phyloP scores from a whole-genome alignment of 1,284 basidiomycete genomes.

The Pseudozyma sp. region DNA sequence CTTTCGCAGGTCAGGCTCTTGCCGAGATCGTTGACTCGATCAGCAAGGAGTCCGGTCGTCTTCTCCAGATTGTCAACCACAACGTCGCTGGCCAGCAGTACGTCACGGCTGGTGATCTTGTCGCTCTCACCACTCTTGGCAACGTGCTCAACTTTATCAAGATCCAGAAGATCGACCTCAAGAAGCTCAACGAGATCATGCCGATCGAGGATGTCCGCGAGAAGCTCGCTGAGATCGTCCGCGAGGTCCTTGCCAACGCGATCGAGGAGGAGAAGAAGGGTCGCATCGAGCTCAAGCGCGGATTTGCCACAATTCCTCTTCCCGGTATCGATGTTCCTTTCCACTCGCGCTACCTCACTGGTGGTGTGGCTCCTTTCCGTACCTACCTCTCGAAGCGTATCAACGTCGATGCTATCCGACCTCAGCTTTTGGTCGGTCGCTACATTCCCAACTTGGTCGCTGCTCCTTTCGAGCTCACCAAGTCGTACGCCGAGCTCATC shows the following conservation, averaged over 20 bases:
- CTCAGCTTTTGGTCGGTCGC: constrained; percentile 77
- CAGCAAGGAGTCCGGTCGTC: constrained; percentile 75
- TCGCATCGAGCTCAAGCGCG: constrained; percentile 93
- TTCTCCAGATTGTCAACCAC: constrained; percentile 87
- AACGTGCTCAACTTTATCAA: constrained; percentile 97
- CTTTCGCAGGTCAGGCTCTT: constrained; percentile 85
- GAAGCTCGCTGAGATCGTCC: constrained; percentile 90
- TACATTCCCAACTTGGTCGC: constrained; percentile 98
- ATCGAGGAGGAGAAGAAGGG: constrained; percentile 82
- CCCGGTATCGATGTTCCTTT: constrained; percentile 99
- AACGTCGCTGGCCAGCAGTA: constrained; percentile 84
- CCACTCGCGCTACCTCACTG: constrained; percentile 95
- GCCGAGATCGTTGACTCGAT: constrained; percentile 87
- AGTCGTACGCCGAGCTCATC: constrained; percentile 91
- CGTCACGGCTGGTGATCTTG: constrained; percentile 94
- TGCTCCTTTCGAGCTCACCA: constrained; percentile 89
- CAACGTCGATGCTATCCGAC: constrained; percentile 77
- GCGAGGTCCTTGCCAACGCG: constrained; percentile 82
- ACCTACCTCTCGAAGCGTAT: constrained; percentile 97
- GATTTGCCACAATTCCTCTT: constrained; percentile 75
- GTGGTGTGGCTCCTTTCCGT: constrained; percentile 96
- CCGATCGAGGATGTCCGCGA: constrained; percentile 89
- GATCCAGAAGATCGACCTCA: constrained; percentile 94
- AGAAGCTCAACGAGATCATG: constrained; percentile 85
- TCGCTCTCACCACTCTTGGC: constrained; percentile 91